Evolutionary conservation across 495 filamentous ascomycete species (phyloP).

Genomic region (Cudoniella acicularis): DNA sequence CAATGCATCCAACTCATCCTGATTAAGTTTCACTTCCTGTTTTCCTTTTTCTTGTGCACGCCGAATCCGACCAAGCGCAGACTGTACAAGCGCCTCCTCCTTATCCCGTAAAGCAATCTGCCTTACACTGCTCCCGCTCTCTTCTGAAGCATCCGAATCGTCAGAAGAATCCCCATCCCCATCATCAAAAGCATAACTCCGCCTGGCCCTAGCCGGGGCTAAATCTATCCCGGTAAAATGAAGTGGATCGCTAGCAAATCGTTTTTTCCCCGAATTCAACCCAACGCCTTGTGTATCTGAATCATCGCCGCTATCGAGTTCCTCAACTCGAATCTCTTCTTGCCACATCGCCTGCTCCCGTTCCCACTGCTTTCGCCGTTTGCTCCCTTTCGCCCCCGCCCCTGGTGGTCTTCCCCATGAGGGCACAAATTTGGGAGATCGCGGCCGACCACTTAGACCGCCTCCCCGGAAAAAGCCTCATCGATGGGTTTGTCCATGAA

Average conservation of each 20-base stretch:
- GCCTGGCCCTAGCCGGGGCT: conserved; percentile 32
- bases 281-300: conserved; percentile 57
- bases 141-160: conserved; percentile 41
- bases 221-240: conserved; percentile 60
- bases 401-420: conserved; percentile 98
- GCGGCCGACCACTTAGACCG: conserved; percentile 99
- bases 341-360: conserved; percentile 43
- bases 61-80: conserved; percentile 71
- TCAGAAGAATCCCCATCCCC: conserved; percentile 46
- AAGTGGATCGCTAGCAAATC: conserved; percentile 56
- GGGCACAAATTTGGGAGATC: conserved; percentile 94
- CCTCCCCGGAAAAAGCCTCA: conserved; percentile 99
- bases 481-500: conserved; percentile 99
- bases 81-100: conserved; percentile 70
- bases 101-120: conserved; percentile 56
- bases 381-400: conserved; percentile 73
- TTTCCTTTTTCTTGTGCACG: conserved; percentile 69
- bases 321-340: conserved; percentile 58
- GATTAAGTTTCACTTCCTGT: conserved; percentile 69
- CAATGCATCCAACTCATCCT: conserved; percentile 71
- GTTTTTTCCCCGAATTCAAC: conserved; percentile 38
- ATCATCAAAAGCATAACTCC: conserved; percentile 44
- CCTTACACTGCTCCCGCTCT: conserved; percentile 48
- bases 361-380: conserved; percentile 53
- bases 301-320: conserved; percentile 66